Base-by-base conservation (phyloP, 2,329 filamentous ascomycete species). In the Didymella keratinophila region DNA sequence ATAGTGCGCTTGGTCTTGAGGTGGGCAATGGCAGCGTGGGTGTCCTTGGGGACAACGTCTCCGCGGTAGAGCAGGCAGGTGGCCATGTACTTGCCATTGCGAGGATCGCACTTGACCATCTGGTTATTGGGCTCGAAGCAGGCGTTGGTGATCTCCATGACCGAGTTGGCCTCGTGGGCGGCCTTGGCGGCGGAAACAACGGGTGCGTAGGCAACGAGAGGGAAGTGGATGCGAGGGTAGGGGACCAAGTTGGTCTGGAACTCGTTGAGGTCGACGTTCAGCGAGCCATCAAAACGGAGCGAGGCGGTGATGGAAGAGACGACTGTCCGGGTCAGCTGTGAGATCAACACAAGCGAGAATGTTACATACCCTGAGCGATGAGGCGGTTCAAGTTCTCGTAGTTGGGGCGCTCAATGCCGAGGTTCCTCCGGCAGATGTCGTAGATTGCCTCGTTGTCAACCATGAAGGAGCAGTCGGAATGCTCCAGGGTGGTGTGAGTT, bases 101-200 rank as follows among this genome's bases (percentile, higher is more conserved):
- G 93, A 71, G 94, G 94, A 80, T 99, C 95, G 78, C 94, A 99
- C 87, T 97, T 97, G 80, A 99, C 94, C 94, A 99, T 99, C 89
- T 99, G 94, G 89, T 97, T 97, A 89, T 97, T 91, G 73, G 94
- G 93, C 88, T 99, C 94, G 84, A 99, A 99, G 89, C 94, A 98
- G 69, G 92, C 92, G 89, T 94, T 96, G 81, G 92, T 96, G 85
- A 98, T 97, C 86, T 98, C 95, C 82, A 93, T 90, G 68, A 98
- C 94, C 27, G 92, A 95, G 89, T 97, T 96, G 85, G 93, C 89
- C 86, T 99, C 94, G 85, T 99, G 94, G 60, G 92, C 90, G 72
- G 93, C 92, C 88, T 97, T 97, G 79, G 92, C 90, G 64, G 93
- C 91, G 64, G 93, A 97, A 80, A 98, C 88, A 76, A 99, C 91